Percentiles rank a stretch among this genome's conserved stretches.
phyloP scores from a whole-genome alignment of 208 protist genomes.

The Phytomonas sp. region DNA sequence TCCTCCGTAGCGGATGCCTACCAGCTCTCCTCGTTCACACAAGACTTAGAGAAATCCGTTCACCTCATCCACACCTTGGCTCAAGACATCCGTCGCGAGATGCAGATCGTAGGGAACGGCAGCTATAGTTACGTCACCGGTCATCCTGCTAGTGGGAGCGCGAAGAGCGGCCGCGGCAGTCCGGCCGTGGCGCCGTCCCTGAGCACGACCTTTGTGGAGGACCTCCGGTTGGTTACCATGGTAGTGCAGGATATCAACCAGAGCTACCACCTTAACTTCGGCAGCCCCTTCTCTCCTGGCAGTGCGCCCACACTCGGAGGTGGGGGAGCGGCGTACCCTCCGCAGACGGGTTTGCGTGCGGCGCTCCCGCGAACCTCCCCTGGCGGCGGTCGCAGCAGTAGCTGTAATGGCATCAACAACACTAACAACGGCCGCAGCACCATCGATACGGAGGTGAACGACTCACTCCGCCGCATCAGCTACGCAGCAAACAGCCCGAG shows the following conservation, averaged over 20 bases:
- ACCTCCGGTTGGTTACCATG: slow-evolving; percentile 29
- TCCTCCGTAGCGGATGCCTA: slow-evolving; percentile 36
- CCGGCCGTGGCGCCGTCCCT: slow-evolving; percentile 13
- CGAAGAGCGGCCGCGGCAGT: slow-evolving; percentile 3
- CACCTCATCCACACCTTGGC: slow-evolving; percentile 45
- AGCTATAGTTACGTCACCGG: background rate
- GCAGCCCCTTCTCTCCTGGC: slow-evolving; percentile 18
- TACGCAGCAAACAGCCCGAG: slow-evolving; percentile 10
- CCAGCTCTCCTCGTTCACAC: slow-evolving; percentile 27
- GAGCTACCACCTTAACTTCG: slow-evolving; percentile 19
- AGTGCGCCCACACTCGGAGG: slow-evolving; percentile 8
- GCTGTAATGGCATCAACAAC: slow-evolving; percentile 3
- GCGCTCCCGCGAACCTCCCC: background rate
- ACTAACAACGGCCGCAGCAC: slow-evolving; percentile 50
- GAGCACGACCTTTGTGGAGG: slow-evolving; percentile 30
- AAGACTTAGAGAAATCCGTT: slow-evolving; percentile 30
- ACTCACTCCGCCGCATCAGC: slow-evolving; percentile 46
- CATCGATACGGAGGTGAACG: slow-evolving; percentile 76
- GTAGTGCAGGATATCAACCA: slow-evolving; percentile 29
- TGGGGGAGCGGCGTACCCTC: slow-evolving; percentile 15
- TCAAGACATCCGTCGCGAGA: slow-evolving; percentile 22
- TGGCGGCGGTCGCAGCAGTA: slow-evolving; percentile 8
- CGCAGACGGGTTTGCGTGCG: slow-evolving; percentile 7
- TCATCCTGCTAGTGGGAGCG: slow-evolving; percentile 1
- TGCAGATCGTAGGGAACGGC: slow-evolving; percentile 19